Conservation (phyloP, 805 yeast species). For the Aciculoconidium aculeatum region DNA sequence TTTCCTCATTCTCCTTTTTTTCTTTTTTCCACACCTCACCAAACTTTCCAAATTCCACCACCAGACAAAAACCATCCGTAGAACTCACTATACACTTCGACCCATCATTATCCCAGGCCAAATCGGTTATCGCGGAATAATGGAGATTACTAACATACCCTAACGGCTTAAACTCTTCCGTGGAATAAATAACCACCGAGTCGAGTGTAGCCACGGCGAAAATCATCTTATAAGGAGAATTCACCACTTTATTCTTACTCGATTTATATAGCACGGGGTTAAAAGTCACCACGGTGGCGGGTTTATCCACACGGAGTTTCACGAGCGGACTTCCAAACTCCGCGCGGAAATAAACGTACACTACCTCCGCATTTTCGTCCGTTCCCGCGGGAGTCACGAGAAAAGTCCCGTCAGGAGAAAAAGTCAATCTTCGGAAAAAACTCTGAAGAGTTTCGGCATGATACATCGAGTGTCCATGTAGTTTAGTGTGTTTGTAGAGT, state of each 20-base stretch:
- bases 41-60: conserved; percentile 48
- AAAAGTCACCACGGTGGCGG: conserved; percentile 79
- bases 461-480: conserved; percentile 36
- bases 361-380: conserved; percentile 56
- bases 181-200: conserved; percentile 75
- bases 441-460: conserved; percentile 87
- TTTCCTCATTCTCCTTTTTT: conserved; percentile 7
- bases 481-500: conserved; percentile 11
- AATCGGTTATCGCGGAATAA: conserved; percentile 82
- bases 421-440: conserved; percentile 78
- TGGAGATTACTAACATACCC: conserved; percentile 77
- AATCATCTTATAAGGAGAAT: conserved; percentile 70
- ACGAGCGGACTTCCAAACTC: conserved; percentile 71
- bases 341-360: conserved; percentile 69
- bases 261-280: conserved; percentile 56
- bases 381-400: conserved; percentile 49
- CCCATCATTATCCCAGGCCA: conserved; percentile 83
- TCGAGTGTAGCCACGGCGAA: conserved; percentile 94
- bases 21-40: conserved; percentile 43
- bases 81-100: conserved; percentile 64
- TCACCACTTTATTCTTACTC: conserved; percentile 31
- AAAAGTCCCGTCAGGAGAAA: conserved; percentile 86
- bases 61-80: conserved; percentile 89
- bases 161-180: conserved; percentile 61
- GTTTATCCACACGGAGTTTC: conserved; percentile 74